Percentiles rank a stretch among this genome's conserved stretches.
Conservation (phyloP, 495 filamentous ascomycete species). For the Tuber melanosporum region DNA sequence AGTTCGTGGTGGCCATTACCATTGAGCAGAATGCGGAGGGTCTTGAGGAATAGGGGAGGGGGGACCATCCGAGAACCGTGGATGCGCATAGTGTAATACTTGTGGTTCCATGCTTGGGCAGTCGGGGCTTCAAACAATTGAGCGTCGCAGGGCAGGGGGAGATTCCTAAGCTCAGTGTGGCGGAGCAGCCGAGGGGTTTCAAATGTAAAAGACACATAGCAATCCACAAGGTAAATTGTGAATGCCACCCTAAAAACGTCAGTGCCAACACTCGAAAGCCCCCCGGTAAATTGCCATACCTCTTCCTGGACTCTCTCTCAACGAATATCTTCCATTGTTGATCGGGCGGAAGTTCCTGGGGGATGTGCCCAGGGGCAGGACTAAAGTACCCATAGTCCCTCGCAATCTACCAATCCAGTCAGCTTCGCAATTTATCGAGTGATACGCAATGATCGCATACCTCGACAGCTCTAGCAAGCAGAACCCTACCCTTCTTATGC, state of each 20-base stretch:
- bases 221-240: slow-evolving; percentile 34
- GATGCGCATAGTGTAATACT: slow-evolving; percentile 24
- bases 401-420: slow-evolving; percentile 30
- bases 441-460: slow-evolving; percentile 17
- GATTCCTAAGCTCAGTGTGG: slow-evolving; percentile 27
- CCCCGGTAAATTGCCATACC: slow-evolving; percentile 15
- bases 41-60: slow-evolving; percentile 25
- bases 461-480: slow-evolving; percentile 34
- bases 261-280: background rate
- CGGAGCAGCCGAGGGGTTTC: slow-evolving; percentile 35
- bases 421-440: background rate
- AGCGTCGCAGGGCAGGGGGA: slow-evolving; percentile 37
- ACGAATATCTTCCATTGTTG: slow-evolving; percentile 39
- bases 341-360: slow-evolving; percentile 26
- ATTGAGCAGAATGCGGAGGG: slow-evolving; percentile 29
- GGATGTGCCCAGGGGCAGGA: slow-evolving; percentile 22
- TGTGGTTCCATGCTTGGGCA: slow-evolving; percentile 29
- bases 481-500: slow-evolving; percentile 32
- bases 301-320: slow-evolving; percentile 38
- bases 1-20: slow-evolving; percentile 27
- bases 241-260: slow-evolving; percentile 29
- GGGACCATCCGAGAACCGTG: slow-evolving; percentile 29
- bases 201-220: slow-evolving; percentile 33
- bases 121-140: slow-evolving; percentile 35
- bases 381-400: slow-evolving; percentile 35